These are phyloP conservation scores for Saccharum officinarum DNA, from an alignment of 176 grass and related monocot species.

Conservation along the genomic window DNA sequence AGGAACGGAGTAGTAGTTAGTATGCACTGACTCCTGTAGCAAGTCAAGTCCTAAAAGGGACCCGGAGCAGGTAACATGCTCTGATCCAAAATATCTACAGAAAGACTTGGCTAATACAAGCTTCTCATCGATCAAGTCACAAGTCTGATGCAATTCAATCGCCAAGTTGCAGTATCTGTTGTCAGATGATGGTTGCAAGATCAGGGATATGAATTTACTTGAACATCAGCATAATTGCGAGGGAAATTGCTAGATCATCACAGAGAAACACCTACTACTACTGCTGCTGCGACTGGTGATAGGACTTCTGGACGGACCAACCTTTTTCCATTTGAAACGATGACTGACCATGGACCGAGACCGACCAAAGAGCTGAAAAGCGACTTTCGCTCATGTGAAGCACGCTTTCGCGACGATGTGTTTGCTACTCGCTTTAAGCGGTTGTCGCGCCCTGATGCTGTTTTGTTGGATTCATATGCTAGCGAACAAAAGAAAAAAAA, in stretches of 20 bases:
- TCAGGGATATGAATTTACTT: neutral
- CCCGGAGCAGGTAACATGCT: neutral
- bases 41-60: neutral
- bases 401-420: neutral
- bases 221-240: neutral
- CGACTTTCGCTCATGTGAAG: neutral
- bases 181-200: neutral
- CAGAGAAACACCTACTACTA: neutral
- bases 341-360: conserved; percentile 1
- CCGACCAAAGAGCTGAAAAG: neutral
- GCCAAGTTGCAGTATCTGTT: neutral
- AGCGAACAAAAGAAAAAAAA: no score
- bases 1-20: no score
- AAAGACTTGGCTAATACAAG: neutral
- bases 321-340: conserved; percentile 5
- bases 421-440: neutral
- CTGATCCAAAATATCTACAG: no score
- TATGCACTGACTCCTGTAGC: neutral
- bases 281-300: neutral
- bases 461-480: neutral
- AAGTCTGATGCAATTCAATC: neutral
- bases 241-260: neutral
- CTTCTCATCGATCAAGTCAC: neutral
- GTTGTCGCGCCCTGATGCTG: no score
- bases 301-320: neutral